Evolutionary conservation across 2,329 filamentous ascomycete species (phyloP).

Genomic region (Sporothrix curviconia): DNA sequence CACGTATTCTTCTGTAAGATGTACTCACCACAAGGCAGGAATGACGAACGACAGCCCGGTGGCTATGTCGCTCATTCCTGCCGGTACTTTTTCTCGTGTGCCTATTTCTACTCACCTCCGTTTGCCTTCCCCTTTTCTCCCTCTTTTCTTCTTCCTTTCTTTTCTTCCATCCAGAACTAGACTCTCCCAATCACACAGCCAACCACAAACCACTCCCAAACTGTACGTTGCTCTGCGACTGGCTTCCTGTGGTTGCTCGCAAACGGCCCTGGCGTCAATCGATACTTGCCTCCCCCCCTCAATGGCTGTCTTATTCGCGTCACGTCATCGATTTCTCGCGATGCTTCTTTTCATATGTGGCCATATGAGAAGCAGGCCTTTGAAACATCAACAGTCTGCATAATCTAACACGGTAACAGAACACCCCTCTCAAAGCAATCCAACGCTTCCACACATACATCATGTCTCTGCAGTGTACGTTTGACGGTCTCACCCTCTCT

Average conservation of each 20-base stretch:
- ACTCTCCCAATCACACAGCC: background rate
- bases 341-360: no score
- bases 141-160: background rate
- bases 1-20: background rate
- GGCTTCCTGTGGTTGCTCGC: background rate
- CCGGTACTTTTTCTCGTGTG: background rate
- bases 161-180: background rate
- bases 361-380: background rate
- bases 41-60: constrained; percentile 3
- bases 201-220: background rate
- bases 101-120: constrained; percentile 1
- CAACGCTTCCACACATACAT: constrained; percentile 22
- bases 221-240: background rate
- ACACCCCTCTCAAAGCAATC: no score
- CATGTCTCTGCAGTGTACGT: constrained; percentile 57
- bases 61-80: background rate
- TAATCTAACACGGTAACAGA: no score
- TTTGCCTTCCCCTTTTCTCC: background rate
- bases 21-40: background rate
- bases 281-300: background rate
- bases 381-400: background rate
- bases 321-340: background rate
- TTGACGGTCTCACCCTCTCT: background rate
- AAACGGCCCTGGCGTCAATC: background rate
- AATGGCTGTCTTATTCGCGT: background rate